phyloP scores from a whole-genome alignment of 1,284 basidiomycete species.

The Hortiboletus rubellus region DNA sequence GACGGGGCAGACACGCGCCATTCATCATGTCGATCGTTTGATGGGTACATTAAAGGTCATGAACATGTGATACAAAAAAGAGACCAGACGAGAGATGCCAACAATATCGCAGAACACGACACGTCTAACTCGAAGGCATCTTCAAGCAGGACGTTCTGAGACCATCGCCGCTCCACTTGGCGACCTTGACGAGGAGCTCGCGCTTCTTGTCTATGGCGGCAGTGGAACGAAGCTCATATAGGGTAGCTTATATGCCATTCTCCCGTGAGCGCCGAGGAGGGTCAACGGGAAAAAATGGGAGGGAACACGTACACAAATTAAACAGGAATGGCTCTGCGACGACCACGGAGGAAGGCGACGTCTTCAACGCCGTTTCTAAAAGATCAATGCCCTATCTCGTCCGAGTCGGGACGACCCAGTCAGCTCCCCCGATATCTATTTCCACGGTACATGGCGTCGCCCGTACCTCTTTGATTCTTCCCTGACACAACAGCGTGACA shows the following conservation, averaged over 20 bases:
- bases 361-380: slow-evolving; percentile 59
- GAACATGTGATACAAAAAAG: neutral
- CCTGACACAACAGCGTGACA: slow-evolving; percentile 67
- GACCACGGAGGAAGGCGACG: slow-evolving; percentile 66
- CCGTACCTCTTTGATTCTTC: slow-evolving; percentile 66
- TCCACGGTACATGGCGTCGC: neutral
- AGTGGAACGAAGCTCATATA: slow-evolving; percentile 75
- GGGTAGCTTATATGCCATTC: slow-evolving; percentile 58
- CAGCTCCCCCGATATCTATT: neutral
- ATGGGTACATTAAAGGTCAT: neutral
- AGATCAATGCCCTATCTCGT: slow-evolving; percentile 60
- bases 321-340: slow-evolving; percentile 79
- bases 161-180: slow-evolving; percentile 82
- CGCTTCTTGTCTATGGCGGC: slow-evolving; percentile 72
- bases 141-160: slow-evolving; percentile 76
- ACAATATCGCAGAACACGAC: neutral
- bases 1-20: too few species aligned
- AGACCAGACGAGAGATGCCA: neutral
- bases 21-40: neutral
- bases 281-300: neutral
- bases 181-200: slow-evolving; percentile 67
- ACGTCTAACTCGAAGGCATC: slow-evolving; percentile 57
- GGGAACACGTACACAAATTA: slow-evolving; percentile 63
- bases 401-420: neutral
- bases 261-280: neutral